Evolutionary conservation across 1,284 basidiomycete genomes (phyloP).

Genomic region (Neotropicomus parvogracilis): DNA sequence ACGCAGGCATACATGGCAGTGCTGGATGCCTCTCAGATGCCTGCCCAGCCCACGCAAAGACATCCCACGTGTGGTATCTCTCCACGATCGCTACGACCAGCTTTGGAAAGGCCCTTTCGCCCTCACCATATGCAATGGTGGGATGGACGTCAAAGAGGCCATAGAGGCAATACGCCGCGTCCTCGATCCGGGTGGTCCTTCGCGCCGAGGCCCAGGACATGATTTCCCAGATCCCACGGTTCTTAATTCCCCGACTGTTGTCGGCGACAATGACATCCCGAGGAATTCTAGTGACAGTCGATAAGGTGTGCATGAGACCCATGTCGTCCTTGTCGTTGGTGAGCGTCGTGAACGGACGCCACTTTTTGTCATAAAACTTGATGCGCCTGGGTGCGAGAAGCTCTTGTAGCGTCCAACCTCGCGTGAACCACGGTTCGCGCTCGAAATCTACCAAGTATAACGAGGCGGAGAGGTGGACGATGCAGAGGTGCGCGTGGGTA

Average conservation of each 20-base stretch:
- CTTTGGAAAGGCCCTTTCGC: slow-evolving; percentile 22
- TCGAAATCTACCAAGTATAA: slow-evolving; percentile 12
- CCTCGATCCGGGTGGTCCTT: slow-evolving; percentile 24
- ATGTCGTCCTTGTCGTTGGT: slow-evolving; percentile 21
- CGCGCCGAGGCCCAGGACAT: slow-evolving; percentile 29
- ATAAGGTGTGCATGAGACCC: slow-evolving; percentile 15
- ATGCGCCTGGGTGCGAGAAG: slow-evolving; percentile 23
- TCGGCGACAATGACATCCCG: slow-evolving; percentile 14
- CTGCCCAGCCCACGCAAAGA: slow-evolving; percentile 23
- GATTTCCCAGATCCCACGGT: slow-evolving; percentile 21
- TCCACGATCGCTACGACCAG: slow-evolving; percentile 18
- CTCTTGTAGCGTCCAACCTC: slow-evolving; percentile 30
- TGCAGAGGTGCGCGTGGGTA: slow-evolving; percentile 24
- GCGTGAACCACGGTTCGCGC: slow-evolving; percentile 28
- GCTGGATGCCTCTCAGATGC: slow-evolving; percentile 16
- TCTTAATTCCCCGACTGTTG: slow-evolving; percentile 21
- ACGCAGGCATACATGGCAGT: slow-evolving; percentile 19
- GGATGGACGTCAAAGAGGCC: slow-evolving; percentile 22
- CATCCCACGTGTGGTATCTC: slow-evolving; percentile 17
- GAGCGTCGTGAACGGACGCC: slow-evolving; percentile 19
- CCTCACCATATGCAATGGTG: slow-evolving; percentile 24
- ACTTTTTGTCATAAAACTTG: slow-evolving; percentile 27
- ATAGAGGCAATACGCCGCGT: slow-evolving; percentile 22
- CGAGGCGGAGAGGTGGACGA: slow-evolving; percentile 25
- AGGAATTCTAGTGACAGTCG: slow-evolving; percentile 21